Base-by-base conservation (phyloP, 768 basidiomycete species). In the Suillus hirtellus region DNA sequence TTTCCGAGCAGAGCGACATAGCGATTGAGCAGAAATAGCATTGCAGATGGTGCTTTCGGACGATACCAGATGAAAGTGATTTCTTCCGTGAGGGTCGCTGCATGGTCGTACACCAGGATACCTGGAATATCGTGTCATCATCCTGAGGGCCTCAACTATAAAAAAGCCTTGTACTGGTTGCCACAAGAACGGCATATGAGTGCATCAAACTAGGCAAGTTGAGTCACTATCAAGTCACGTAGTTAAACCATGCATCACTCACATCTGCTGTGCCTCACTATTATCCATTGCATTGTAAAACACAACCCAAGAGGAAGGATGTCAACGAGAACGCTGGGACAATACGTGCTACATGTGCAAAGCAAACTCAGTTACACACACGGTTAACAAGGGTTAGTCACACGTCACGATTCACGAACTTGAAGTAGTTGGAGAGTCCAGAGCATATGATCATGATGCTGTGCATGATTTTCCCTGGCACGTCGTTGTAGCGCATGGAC, bases 1-100 rank as follows among this genome's bases (percentile, higher is more conserved):
- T 78, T 78, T 35, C 78, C 80, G 50, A 81, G 69, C 59, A 82
- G 75, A 2, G 81, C 75, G 42, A 81, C 65, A 60, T 86, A 86
- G 6, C 84, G 81, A 63, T 84, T 83, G 40, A 82, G 53, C 60
- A 82, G 79, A 70, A 86, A 86, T 67, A 79, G 75, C 38, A 77
- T 76, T 3, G 81, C 73, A 63, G 80, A 79, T 14, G 64, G 60
- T 1, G 71, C 75, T 60, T 77, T 78, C 1, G 77, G 77, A 52
- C 76, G 73, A 59, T 70, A 71, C 85, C 85, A 86, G 2, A 86
- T 67, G 61, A 77, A 76, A 21, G 73, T 68, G 43, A 82, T 68
- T 66, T 85, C 84, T 24, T 69, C 67, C 31, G 65, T 63, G 38
- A 75, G 66, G 5, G 76, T 77, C 56, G 74, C 54, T 43, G 70